These are phyloP conservation scores for Saccharomyces pastorianus DNA, from an alignment of 1,139 yeast species.

Conservation along the genomic window DNA sequence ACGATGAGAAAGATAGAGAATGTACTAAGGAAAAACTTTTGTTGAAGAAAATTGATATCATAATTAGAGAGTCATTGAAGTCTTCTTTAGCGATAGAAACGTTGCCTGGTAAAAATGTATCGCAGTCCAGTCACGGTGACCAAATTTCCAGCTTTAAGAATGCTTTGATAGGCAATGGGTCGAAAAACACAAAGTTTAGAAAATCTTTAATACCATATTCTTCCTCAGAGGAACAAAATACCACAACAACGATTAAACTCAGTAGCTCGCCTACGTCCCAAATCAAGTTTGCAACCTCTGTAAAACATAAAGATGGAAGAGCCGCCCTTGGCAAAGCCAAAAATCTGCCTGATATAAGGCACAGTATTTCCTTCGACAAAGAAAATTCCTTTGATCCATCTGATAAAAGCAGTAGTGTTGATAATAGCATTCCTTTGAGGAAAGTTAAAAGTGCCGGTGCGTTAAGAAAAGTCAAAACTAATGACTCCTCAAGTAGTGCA, in stretches of 20 bases:
- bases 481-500: slow-evolving; percentile 2
- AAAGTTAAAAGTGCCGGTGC: slow-evolving; percentile 9
- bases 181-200: neutral
- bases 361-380: neutral
- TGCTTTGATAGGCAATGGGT: neutral
- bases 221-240: neutral
- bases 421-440: slow-evolving; percentile 3
- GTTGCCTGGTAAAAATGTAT: slow-evolving; percentile 9
- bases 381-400: neutral
- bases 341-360: neutral
- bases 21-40: neutral
- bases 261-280: slow-evolving; percentile 1
- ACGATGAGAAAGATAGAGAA: neutral
- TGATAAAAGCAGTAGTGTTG: neutral
- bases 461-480: slow-evolving; percentile 2
- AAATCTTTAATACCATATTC: neutral
- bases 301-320: slow-evolving; percentile 8
- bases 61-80: slow-evolving; percentile 21
- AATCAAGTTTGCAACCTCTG: slow-evolving; percentile 9
- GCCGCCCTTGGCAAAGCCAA: slow-evolving; percentile 7
- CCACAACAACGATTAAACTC: neutral
- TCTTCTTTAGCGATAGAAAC: slow-evolving; percentile 22
- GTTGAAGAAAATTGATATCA: slow-evolving; percentile 14
- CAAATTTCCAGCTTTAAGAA: neutral
- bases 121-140: neutral